phyloP scores from a whole-genome alignment of 306 rosid genomes.

The Quercus bicolor region DNA sequence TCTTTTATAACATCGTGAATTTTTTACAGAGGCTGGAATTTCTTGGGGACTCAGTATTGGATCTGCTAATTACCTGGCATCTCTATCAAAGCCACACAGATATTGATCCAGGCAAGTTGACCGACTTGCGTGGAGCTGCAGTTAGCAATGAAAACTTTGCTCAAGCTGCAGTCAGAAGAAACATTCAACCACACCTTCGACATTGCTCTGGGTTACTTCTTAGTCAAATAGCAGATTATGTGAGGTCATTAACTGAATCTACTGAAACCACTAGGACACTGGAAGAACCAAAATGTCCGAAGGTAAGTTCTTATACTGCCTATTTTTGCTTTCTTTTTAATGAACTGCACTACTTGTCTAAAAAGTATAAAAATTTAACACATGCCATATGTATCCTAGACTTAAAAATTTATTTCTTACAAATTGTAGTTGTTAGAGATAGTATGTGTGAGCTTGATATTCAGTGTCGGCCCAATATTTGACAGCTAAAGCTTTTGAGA shows the following conservation, averaged over 20 bases:
- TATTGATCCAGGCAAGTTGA: conserved; percentile 84
- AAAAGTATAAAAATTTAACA: neutral
- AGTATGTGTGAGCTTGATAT: too few species aligned
- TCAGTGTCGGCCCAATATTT: too few species aligned
- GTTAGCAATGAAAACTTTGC: conserved; percentile 87
- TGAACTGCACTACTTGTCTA: too few species aligned
- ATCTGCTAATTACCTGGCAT: conserved; percentile 82
- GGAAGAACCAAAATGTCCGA: conserved; percentile 59
- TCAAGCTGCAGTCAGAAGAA: conserved; percentile 67
- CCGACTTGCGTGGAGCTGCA: conserved; percentile 90
- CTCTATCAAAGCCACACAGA: conserved; percentile 60
- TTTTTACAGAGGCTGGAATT: conserved; percentile 84
- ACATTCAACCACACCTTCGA: conserved; percentile 70
- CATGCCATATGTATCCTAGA: neutral
- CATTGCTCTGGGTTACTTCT: conserved; percentile 63
- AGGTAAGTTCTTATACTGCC: conserved; percentile 47
- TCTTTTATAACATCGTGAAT: conserved; percentile 21
- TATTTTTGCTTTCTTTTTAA: neutral
- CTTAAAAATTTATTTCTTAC: neutral
- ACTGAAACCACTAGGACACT: conserved; percentile 21
- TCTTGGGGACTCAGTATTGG: conserved; percentile 91
- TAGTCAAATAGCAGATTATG: conserved; percentile 72
- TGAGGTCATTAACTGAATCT: conserved; percentile 41
- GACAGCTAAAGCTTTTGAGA: too few species aligned
- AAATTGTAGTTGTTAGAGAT: neutral